Conservation (phyloP, 345 rosid species). For the Corchorus olitorius region DNA sequence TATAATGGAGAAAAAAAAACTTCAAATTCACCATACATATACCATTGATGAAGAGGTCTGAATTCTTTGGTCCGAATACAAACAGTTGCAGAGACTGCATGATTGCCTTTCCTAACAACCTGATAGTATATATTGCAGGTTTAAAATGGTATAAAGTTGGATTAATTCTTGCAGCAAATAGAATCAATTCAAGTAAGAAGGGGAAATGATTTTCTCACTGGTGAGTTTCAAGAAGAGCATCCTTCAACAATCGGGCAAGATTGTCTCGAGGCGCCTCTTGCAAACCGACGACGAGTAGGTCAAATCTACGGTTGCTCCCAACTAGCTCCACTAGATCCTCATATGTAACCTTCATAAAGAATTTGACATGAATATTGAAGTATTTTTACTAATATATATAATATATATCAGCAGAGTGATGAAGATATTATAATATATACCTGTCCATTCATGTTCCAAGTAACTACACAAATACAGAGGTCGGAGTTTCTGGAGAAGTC, state of each 20-base stretch:
- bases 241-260: constrained; percentile 35
- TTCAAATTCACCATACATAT: background rate
- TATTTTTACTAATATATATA: too few species aligned
- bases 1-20: too few species aligned
- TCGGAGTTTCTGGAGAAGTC: constrained; percentile 52
- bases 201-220: constrained; percentile 34
- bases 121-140: too few species aligned
- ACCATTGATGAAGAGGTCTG: constrained; percentile 36
- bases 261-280: constrained; percentile 52
- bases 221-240: constrained; percentile 43
- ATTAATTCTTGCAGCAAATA: background rate
- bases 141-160: too few species aligned
- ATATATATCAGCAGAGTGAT: background rate
- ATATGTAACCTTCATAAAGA: constrained; percentile 27
- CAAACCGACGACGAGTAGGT: constrained; percentile 50
- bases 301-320: constrained; percentile 42
- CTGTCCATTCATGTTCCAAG: constrained; percentile 89
- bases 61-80: constrained; percentile 43
- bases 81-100: constrained; percentile 60
- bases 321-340: constrained; percentile 49
- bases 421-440: too few species aligned
- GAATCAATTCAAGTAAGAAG: too few species aligned
- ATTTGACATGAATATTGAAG: too few species aligned
- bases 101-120: constrained; percentile 39
- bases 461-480: constrained; percentile 62